Conservation (phyloP, 2,329 filamentous ascomycete species). For the Talaromyces verruculosus region DNA sequence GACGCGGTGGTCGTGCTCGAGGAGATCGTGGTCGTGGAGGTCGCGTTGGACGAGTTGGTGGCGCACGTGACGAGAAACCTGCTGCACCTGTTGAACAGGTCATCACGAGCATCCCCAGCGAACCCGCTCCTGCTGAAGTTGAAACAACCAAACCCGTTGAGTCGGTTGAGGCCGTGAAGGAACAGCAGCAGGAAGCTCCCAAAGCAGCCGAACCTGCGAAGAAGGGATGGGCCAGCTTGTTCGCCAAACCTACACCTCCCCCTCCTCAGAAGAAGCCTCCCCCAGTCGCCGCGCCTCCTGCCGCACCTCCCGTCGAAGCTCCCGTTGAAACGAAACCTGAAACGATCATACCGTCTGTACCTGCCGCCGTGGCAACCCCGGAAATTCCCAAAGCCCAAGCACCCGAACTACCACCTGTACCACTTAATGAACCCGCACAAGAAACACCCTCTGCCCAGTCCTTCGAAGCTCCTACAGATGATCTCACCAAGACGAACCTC, state of each 20-base stretch:
- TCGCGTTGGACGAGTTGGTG: conserved; percentile 47
- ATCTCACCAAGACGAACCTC: conserved; percentile 87
- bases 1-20: conserved; percentile 49
- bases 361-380: conserved; percentile 40
- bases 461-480: conserved; percentile 70
- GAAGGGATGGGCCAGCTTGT: conserved; percentile 70
- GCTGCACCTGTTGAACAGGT: conserved; percentile 23
- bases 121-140: conserved; percentile 26
- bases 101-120: conserved; percentile 23
- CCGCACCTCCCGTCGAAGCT: conserved; percentile 34
- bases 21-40: conserved; percentile 50
- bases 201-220: conserved; percentile 45
- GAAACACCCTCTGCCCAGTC: conserved; percentile 38
- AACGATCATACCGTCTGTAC: conserved; percentile 32
- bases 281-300: conserved; percentile 36
- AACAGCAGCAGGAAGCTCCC: conserved; percentile 25
- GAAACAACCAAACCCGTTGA: conserved; percentile 30
- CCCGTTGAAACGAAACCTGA: conserved; percentile 43
- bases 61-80: conserved; percentile 41
- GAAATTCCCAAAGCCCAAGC: conserved; percentile 45
- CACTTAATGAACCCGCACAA: conserved; percentile 36
- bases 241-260: conserved; percentile 61
- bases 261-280: conserved; percentile 52
- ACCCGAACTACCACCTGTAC: conserved; percentile 32
- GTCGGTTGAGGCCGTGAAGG: conserved; percentile 27